Evolutionary conservation across 176 grass and related monocot genomes (phyloP).

Genomic region (sorghum (Sorghum bicolor)): DNA sequence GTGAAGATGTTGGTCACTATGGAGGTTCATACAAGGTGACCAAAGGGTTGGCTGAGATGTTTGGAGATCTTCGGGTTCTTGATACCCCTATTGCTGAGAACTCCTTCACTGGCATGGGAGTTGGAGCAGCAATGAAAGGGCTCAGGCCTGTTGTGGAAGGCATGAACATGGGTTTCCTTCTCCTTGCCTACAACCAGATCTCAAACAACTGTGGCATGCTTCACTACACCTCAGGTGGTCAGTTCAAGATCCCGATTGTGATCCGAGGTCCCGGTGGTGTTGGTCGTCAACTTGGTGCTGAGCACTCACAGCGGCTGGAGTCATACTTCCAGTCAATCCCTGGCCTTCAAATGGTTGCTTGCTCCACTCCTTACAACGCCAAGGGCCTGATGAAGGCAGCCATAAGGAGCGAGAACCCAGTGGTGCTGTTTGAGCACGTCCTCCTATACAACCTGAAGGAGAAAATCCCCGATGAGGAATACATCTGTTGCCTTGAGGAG

Average conservation of each 20-base stretch:
- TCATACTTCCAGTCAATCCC: slow-evolving; percentile 98
- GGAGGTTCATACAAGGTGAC: slow-evolving; percentile 93
- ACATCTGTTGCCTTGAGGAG: slow-evolving; percentile 74
- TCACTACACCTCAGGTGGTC: slow-evolving; percentile 92
- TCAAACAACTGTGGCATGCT: slow-evolving; percentile 98
- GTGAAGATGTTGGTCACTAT: slow-evolving; percentile 89
- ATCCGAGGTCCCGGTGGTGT: slow-evolving; percentile 93
- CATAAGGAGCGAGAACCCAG: slow-evolving; percentile 83
- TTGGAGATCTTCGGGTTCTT: slow-evolving; percentile 84
- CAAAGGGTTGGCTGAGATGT: slow-evolving; percentile 69
- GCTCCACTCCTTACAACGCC: slow-evolving; percentile 93
- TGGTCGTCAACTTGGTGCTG: slow-evolving; percentile 76
- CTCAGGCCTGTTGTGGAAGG: slow-evolving; percentile 77
- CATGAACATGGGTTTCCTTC: slow-evolving; percentile 99
- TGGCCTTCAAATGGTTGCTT: slow-evolving; percentile 90
- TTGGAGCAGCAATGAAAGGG: slow-evolving; percentile 86
- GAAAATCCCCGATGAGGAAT: slow-evolving; percentile 87
- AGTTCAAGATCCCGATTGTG: slow-evolving; percentile 90
- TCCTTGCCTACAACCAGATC: slow-evolving; percentile 89
- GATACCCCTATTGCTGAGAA: slow-evolving; percentile 90
- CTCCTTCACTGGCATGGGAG: slow-evolving; percentile 81
- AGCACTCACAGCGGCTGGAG: slow-evolving; percentile 81
- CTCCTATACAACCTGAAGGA: slow-evolving; percentile 88
- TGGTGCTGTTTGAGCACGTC: slow-evolving; percentile 84
- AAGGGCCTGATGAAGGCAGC: slow-evolving; percentile 95